Evolutionary conservation across 176 grass and related monocot genomes (phyloP).

Genomic region (Musa beccarii): DNA sequence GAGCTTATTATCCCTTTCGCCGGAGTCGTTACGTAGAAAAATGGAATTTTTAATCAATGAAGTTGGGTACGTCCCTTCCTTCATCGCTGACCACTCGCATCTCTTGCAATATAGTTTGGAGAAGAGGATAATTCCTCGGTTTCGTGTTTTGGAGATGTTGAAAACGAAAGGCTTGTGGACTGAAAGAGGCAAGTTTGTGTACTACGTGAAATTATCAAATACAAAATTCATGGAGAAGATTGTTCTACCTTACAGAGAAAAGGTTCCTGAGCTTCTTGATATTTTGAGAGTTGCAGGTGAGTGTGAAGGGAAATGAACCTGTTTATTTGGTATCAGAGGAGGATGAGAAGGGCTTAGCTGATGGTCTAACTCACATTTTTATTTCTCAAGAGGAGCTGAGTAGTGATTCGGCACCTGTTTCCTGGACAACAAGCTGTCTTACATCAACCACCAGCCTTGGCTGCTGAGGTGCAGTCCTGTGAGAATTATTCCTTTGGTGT

Average conservation of each 20-base stretch:
- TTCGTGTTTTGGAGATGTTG: conserved; percentile 33
- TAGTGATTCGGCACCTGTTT: too few relatives aligned
- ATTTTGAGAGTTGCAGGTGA: neutral
- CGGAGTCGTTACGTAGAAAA: conserved; percentile 4
- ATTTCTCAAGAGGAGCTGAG: neutral
- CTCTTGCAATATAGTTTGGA: conserved; percentile 36
- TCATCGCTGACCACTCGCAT: neutral
- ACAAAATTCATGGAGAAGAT: conserved; percentile 20
- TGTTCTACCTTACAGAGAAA: conserved; percentile 27
- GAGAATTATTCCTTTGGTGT: neutral
- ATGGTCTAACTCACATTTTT: neutral
- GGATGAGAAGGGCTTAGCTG: too few relatives aligned
- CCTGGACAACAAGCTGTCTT: too few relatives aligned
- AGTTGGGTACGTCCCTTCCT: conserved; percentile 21
- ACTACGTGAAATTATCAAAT: neutral
- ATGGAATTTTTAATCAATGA: conserved; percentile 33
- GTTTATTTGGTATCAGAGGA: too few relatives aligned
- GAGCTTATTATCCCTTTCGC: conserved; percentile 10
- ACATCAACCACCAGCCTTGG: too few relatives aligned
- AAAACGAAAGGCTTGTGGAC: conserved; percentile 23
- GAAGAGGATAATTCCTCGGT: conserved; percentile 28
- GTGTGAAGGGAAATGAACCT: too few relatives aligned
- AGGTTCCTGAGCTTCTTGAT: conserved; percentile 30
- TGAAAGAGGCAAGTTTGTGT: conserved; percentile 8
- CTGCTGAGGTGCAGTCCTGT: too few relatives aligned